Evolutionary conservation across 1,284 basidiomycete genomes (phyloP).

Genomic region (Amylostereum areolatum): DNA sequence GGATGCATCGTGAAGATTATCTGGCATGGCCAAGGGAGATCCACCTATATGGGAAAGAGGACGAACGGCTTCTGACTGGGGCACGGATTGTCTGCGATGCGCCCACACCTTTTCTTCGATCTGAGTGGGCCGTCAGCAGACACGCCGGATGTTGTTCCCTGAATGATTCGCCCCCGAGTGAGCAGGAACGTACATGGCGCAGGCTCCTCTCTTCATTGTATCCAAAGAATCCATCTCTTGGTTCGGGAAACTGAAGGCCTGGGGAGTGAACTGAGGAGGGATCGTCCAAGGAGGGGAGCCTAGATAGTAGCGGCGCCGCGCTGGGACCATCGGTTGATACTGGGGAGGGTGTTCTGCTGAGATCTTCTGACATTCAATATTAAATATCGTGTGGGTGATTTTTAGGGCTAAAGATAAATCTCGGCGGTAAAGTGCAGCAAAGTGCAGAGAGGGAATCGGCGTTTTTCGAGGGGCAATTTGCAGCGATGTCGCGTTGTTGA

Average conservation of each 20-base stretch:
- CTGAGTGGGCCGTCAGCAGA: constrained; percentile 27
- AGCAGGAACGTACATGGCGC: constrained; percentile 50
- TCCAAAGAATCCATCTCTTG: constrained; percentile 67
- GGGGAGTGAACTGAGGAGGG: constrained; percentile 13
- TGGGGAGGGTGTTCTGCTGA: background rate
- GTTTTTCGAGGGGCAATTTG: too few relatives aligned
- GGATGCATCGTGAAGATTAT: too few relatives aligned
- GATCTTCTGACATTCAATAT: background rate
- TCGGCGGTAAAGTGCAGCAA: too few relatives aligned
- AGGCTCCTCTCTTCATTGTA: constrained; percentile 71
- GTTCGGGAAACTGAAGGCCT: constrained; percentile 47
- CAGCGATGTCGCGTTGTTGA: too few relatives aligned
- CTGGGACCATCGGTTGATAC: background rate
- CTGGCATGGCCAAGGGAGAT: too few relatives aligned
- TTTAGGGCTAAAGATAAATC: too few relatives aligned
- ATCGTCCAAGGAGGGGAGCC: background rate
- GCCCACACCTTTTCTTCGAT: constrained; percentile 69
- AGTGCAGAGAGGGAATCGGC: too few relatives aligned
- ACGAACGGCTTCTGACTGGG: constrained; percentile 25
- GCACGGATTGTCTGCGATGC: constrained; percentile 43
- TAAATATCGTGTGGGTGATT: too few relatives aligned
- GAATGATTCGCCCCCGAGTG: too few relatives aligned
- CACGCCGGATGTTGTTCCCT: too few relatives aligned
- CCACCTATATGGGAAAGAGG: constrained; percentile 5
- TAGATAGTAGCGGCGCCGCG: background rate